phyloP scores from a whole-genome alignment of 306 rosid species.

The Sphenostylis stenocarpa region DNA sequence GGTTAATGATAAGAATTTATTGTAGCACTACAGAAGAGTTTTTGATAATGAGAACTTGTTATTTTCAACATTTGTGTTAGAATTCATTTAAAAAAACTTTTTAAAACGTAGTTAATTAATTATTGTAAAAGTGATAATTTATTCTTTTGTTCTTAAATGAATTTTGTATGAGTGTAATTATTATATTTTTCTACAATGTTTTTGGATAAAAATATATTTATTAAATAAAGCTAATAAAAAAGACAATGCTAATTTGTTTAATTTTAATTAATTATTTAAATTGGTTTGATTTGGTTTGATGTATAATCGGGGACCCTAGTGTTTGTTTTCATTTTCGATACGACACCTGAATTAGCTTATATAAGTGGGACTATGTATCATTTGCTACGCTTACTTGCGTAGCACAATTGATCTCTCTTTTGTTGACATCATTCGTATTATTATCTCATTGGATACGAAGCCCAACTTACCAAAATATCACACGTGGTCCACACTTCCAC shows the following conservation, averaged over 20 bases:
- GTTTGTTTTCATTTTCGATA: background rate
- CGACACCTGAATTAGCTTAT: constrained; percentile 4
- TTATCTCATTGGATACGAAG: background rate
- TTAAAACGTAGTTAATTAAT: no score
- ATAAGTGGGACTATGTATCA: constrained; percentile 14
- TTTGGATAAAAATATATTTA: no score
- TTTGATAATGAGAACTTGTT: no score
- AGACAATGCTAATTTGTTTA: background rate
- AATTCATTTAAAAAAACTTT: no score
- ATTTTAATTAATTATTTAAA: background rate
- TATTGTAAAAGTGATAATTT: no score
- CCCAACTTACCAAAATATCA: background rate
- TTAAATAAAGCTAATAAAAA: background rate
- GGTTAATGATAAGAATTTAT: no score
- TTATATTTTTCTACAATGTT: no score
- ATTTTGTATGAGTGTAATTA: no score
- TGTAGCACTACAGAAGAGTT: no score
- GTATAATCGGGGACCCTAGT: background rate
- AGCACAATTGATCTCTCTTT: background rate
- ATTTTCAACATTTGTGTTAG: no score
- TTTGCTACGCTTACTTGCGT: background rate
- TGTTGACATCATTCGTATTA: background rate
- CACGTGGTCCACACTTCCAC: background rate
- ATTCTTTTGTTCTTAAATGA: no score
- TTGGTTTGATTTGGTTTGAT: background rate